Percentiles rank a stretch among this genome's conserved stretches.
Conservation (phyloP, 163 green algal genomes). For the Chloromonas sp. region DNA sequence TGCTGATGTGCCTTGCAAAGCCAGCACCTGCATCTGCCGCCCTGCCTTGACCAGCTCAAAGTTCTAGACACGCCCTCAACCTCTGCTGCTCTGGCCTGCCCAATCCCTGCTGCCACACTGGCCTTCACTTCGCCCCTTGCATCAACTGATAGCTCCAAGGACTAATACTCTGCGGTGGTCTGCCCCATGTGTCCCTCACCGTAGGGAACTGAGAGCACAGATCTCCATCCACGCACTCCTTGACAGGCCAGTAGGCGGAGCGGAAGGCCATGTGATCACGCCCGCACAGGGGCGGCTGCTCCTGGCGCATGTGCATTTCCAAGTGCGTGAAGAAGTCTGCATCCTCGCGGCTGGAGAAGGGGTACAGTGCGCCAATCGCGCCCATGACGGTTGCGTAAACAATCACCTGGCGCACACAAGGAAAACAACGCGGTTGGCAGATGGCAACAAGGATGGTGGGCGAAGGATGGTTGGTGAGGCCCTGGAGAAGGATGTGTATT, state of each 20-base stretch:
- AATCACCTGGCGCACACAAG: slow-evolving; percentile 58
- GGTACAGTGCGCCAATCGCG: slow-evolving; percentile 77
- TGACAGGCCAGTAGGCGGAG: slow-evolving; percentile 90
- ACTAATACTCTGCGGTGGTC: too few relatives aligned
- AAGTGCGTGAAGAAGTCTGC: slow-evolving; percentile 96
- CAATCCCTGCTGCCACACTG: too few relatives aligned
- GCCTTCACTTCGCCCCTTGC: too few relatives aligned
- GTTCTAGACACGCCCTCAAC: too few relatives aligned
- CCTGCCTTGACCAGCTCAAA: too few relatives aligned
- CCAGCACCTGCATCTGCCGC: too few relatives aligned
- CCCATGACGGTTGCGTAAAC: slow-evolving; percentile 89
- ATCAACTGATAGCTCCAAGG: too few relatives aligned
- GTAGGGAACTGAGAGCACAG: slow-evolving; percentile 85
- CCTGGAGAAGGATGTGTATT: too few relatives aligned
- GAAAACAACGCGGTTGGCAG: neutral
- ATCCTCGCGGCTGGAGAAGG: slow-evolving; percentile 79
- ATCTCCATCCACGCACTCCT: slow-evolving; percentile 92
- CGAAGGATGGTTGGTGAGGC: too few relatives aligned
- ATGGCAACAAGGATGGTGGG: too few relatives aligned
- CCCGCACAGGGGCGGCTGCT: slow-evolving; percentile 70
- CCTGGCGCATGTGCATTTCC: slow-evolving; percentile 96
- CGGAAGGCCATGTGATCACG: slow-evolving; percentile 50
- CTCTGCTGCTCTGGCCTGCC: too few relatives aligned
- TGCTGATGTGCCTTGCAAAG: too few relatives aligned
- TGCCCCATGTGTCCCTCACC: neutral